Conservation (phyloP, 306 rosid species). For the Abrus precatorius region DNA sequence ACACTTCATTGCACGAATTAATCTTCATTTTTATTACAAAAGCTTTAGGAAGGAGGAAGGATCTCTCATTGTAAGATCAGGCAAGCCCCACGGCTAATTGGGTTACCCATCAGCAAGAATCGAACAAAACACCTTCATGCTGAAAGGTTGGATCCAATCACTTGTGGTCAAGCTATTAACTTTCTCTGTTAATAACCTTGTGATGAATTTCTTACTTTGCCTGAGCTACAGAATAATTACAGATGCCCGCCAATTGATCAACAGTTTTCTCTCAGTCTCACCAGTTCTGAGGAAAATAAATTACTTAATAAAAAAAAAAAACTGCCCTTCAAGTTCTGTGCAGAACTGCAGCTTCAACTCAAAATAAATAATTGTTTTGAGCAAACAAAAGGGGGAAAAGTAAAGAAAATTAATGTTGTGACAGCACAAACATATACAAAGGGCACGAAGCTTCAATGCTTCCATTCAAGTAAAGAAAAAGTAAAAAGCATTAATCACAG, state of each 20-base stretch:
- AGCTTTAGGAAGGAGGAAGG: neutral
- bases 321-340: neutral
- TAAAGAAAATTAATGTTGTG: neutral
- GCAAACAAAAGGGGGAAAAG: neutral
- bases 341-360: constrained; percentile 4
- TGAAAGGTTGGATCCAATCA: neutral
- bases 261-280: neutral
- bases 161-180: neutral
- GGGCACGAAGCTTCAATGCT: neutral
- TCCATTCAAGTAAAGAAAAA: neutral
- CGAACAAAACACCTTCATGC: neutral
- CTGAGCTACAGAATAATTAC: neutral
- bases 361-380: neutral
- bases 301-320: neutral
- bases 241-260: neutral
- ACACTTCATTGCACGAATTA: neutral
- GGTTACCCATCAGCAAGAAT: neutral
- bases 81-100: neutral
- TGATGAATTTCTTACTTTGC: neutral
- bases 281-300: neutral
- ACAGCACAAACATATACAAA: neutral
- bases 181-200: constrained; percentile 15
- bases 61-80: neutral
- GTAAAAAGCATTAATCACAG: neutral
- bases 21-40: neutral